These are phyloP conservation scores for Cryptococcus sp. DNA, from an alignment of 1,284 basidiomycete genomes.

Conservation along the genomic window DNA sequence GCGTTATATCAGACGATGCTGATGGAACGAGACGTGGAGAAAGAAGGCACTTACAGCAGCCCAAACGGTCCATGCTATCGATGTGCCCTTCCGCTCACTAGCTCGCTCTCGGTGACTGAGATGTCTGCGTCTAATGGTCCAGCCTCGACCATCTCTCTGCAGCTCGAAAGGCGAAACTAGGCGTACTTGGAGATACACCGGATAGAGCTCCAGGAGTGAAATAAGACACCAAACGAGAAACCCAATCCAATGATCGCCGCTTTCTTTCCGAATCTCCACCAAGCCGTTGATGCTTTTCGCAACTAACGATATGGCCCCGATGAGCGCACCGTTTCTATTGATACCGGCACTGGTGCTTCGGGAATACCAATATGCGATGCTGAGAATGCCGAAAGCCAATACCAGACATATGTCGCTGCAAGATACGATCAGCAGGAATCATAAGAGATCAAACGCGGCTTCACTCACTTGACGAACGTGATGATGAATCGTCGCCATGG, in stretches of 20 bases:
- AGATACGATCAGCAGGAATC: not conserved
- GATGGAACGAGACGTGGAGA: not conserved
- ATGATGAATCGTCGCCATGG: constrained; percentile 22
- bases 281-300: not conserved
- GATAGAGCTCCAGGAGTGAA: constrained; percentile 6
- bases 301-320: not conserved
- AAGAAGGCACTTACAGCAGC: constrained; percentile 3
- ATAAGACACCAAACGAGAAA: constrained; percentile 5
- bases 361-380: constrained; percentile 28
- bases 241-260: not conserved
- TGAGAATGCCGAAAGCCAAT: constrained; percentile 16
- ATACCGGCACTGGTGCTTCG: constrained; percentile 19
- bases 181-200: constrained; percentile 11
- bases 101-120: constrained; percentile 19
- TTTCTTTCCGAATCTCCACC: not conserved
- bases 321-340: not conserved
- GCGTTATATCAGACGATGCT: not conserved
- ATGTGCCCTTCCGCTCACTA: constrained; percentile 10
- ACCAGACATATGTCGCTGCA: constrained; percentile 8
- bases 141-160: constrained; percentile 8
- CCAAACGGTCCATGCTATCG: constrained; percentile 1
- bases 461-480: constrained; percentile 11
- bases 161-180: constrained; percentile 17
- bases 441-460: not conserved
- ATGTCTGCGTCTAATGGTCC: constrained; percentile 5